phyloP scores from a whole-genome alignment of 352 stramenopile genomes.

The Phytopythium vexans region DNA sequence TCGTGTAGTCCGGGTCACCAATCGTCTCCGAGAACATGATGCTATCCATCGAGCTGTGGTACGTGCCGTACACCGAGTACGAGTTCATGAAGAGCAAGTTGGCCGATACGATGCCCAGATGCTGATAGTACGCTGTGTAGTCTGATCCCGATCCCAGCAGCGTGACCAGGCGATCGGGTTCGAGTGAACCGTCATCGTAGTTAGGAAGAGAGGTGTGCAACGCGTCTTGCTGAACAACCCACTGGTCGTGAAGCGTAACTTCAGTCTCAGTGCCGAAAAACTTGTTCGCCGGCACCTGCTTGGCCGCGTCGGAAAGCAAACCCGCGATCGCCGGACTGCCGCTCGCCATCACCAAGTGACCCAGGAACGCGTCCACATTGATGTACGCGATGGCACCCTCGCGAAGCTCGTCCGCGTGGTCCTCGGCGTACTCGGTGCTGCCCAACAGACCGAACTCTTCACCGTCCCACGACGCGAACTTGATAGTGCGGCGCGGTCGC shows the following conservation, averaged over 20 bases:
- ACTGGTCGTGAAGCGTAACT: constrained; percentile 40
- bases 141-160: constrained; percentile 46
- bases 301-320: constrained; percentile 50
- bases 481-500: constrained; percentile 75
- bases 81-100: constrained; percentile 44
- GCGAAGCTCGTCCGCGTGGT: constrained; percentile 42
- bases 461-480: constrained; percentile 82
- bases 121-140: constrained; percentile 70
- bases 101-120: constrained; percentile 64
- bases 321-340: constrained; percentile 58
- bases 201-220: background rate
- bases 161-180: constrained; percentile 24
- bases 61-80: constrained; percentile 40
- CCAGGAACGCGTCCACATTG: constrained; percentile 79
- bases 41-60: constrained; percentile 78
- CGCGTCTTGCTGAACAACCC: constrained; percentile 10
- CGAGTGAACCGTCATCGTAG: constrained; percentile 12
- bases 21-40: constrained; percentile 47
- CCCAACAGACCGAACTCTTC: constrained; percentile 79
- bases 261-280: constrained; percentile 19
- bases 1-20: constrained; percentile 39
- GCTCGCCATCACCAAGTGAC: constrained; percentile 35
- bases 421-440: constrained; percentile 65
- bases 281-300: constrained; percentile 42
- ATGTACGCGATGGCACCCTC: constrained; percentile 66